These are phyloP conservation scores for Atkinsonella hypoxylon DNA, from an alignment of 2,329 filamentous ascomycete species.

Conservation along the genomic window DNA sequence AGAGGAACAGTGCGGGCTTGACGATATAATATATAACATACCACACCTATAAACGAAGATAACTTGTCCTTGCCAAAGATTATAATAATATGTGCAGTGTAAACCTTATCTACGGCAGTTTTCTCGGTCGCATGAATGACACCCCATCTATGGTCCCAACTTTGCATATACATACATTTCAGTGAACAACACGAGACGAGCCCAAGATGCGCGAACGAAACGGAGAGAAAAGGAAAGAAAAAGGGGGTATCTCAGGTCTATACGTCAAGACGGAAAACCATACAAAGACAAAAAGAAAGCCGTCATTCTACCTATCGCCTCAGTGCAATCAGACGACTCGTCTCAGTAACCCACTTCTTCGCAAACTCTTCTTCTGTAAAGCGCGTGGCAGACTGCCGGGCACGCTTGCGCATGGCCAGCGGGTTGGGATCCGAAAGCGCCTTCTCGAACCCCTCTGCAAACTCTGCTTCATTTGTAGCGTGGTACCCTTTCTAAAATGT, in stretches of 20 bases:
- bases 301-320: slow-evolving; percentile 13
- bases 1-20: slow-evolving; percentile 57
- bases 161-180: too few species aligned
- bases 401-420: slow-evolving; percentile 61
- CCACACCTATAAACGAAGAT: too few species aligned
- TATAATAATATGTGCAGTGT: too few species aligned
- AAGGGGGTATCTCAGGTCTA: slow-evolving; percentile 26
- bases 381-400: slow-evolving; percentile 63
- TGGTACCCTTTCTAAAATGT: slow-evolving; percentile 54
- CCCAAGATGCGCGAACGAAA: not conserved
- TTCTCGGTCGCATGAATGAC: too few species aligned
- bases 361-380: slow-evolving; percentile 86
- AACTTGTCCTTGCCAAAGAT: not conserved
- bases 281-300: slow-evolving; percentile 8
- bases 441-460: slow-evolving; percentile 67
- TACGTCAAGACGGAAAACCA: slow-evolving; percentile 2
- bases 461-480: slow-evolving; percentile 65
- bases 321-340: slow-evolving; percentile 56
- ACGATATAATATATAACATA: slow-evolving; percentile 21
- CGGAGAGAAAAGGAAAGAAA: slow-evolving; percentile 8
- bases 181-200: not conserved
- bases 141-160: too few species aligned
- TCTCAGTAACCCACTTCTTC: slow-evolving; percentile 62
- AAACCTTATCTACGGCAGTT: too few species aligned
- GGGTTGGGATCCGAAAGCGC: slow-evolving; percentile 64